Conservation (phyloP, 192 early-diverging fungal genomes). For the Backusella westeae region DNA sequence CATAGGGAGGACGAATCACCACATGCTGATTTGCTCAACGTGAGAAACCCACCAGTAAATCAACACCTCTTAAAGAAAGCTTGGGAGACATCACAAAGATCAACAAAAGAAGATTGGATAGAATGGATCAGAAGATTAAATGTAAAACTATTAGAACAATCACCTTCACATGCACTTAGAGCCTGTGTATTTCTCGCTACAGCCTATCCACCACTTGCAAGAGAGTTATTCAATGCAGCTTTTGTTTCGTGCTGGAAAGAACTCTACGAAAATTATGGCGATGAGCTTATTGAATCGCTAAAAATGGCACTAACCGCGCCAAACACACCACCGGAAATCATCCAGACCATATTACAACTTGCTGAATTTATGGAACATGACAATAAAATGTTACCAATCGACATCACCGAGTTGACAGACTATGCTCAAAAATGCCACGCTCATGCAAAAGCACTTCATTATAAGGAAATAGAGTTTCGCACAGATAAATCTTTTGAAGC, state of each 20-base stretch:
- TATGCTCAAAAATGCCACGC: slow-evolving; percentile 95
- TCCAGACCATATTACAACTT: slow-evolving; percentile 87
- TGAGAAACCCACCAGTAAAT: slow-evolving; percentile 82
- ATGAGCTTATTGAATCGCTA: slow-evolving; percentile 79
- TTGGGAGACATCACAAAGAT: slow-evolving; percentile 86
- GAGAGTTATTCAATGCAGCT: slow-evolving; percentile 93
- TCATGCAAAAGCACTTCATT: slow-evolving; percentile 97
- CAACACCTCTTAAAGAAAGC: slow-evolving; percentile 80
- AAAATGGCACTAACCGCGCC: slow-evolving; percentile 77
- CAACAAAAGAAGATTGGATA: slow-evolving; percentile 90
- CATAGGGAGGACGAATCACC: slow-evolving; percentile 46
- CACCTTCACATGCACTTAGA: slow-evolving; percentile 90
- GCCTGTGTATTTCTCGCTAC: slow-evolving; percentile 84
- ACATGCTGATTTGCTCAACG: slow-evolving; percentile 48
- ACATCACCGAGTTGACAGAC: slow-evolving; percentile 79
- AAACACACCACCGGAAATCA: slow-evolving; percentile 87
- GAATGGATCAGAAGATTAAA: slow-evolving; percentile 93
- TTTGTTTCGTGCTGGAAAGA: slow-evolving; percentile 98
- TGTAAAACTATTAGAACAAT: slow-evolving; percentile 90
- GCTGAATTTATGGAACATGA: slow-evolving; percentile 99
- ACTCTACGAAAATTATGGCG: slow-evolving; percentile 85
- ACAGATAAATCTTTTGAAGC: slow-evolving; percentile 78
- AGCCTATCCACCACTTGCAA: slow-evolving; percentile 74
- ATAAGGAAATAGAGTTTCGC: slow-evolving; percentile 93
- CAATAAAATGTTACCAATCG: slow-evolving; percentile 91